A percentile compares a stretch with the other conserved stretches of the same genome.
phyloP scores from a whole-genome alignment of 2,329 filamentous ascomycete species.

The Diaporthe amygdali region DNA sequence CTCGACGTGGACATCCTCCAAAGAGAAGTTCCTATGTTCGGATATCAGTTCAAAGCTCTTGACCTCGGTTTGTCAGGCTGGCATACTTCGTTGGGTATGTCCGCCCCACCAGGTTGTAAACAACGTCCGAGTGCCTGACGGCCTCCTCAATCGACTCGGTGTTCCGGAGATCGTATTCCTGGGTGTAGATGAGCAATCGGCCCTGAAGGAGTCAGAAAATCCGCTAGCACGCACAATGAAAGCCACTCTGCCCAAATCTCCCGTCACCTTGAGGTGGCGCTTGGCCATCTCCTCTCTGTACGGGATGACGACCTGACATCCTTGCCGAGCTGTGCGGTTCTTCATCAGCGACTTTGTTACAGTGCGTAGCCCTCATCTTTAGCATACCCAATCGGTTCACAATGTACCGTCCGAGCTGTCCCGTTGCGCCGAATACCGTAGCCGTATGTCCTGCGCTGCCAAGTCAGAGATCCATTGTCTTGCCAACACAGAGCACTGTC shows the following conservation, averaged over 20 bases:
- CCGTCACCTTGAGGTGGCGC: constrained; percentile 94
- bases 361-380: not conserved
- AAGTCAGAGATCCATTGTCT: constrained; percentile 20
- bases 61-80: not conserved
- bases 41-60: not conserved
- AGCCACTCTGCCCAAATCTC: constrained; percentile 86
- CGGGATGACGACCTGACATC: constrained; percentile 92
- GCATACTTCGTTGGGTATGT: constrained; percentile 93
- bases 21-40: constrained; percentile 78
- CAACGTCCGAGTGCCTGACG: constrained; percentile 94
- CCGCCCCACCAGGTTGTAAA: constrained; percentile 94
- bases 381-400: constrained; percentile 84
- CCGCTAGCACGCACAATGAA: constrained; percentile 73
- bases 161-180: constrained; percentile 96
- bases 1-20: constrained; percentile 92
- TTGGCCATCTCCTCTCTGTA: constrained; percentile 98
- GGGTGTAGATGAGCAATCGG: constrained; percentile 17
- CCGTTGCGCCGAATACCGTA: constrained; percentile 97
- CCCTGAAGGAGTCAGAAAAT: constrained; percentile 22
- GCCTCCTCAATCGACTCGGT: constrained; percentile 95
- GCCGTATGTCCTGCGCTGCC: constrained; percentile 79
- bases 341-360: constrained; percentile 29
- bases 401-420: constrained; percentile 94
- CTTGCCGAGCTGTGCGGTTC: constrained; percentile 73
- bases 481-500: not conserved